phyloP scores from a whole-genome alignment of 1,139 yeast species.

The Kodamaea sp. region DNA sequence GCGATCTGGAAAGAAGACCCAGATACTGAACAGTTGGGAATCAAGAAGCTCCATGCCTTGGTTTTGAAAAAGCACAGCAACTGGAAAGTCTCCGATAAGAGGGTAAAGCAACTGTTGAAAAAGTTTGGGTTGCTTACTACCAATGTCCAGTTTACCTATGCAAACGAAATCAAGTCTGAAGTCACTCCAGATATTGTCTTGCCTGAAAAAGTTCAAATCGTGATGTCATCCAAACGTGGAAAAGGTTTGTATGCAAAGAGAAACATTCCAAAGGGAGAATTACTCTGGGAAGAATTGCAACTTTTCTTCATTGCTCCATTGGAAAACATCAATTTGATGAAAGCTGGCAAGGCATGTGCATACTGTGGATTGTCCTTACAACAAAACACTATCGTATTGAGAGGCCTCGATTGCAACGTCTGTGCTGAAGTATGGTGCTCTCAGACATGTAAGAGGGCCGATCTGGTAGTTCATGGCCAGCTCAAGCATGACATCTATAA shows the following conservation, averaged over 20 bases:
- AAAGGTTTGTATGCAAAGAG: slow-evolving; percentile 50
- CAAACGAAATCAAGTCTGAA: slow-evolving; percentile 54
- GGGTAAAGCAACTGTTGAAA: slow-evolving; percentile 55
- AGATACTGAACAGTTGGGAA: slow-evolving; percentile 57
- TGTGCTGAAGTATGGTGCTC: slow-evolving; percentile 80
- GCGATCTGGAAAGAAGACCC: slow-evolving; percentile 71
- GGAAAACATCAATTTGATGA: slow-evolving; percentile 63
- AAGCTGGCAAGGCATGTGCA: slow-evolving; percentile 73
- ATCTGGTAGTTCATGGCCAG: slow-evolving; percentile 53
- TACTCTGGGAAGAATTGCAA: slow-evolving; percentile 64
- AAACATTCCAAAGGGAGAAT: slow-evolving; percentile 48
- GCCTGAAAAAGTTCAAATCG: slow-evolving; percentile 48
- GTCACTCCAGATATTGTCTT: slow-evolving; percentile 50
- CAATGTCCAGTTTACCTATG: slow-evolving; percentile 47
- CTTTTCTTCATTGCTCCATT: slow-evolving; percentile 71
- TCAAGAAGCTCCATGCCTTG: slow-evolving; percentile 52
- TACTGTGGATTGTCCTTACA: slow-evolving; percentile 68
- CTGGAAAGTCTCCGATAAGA: slow-evolving; percentile 66
- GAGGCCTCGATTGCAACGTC: slow-evolving; percentile 66
- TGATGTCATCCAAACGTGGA: slow-evolving; percentile 48
- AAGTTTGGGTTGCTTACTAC: slow-evolving; percentile 52
- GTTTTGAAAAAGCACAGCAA: slow-evolving; percentile 53
- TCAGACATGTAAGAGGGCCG: slow-evolving; percentile 54
- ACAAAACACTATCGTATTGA: slow-evolving; percentile 30
- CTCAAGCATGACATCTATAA: slow-evolving; percentile 54